A percentile compares a stretch with the other conserved stretches of the same genome.
These are phyloP conservation scores for Fusarium brachygibbosum DNA, from an alignment of 2,329 filamentous ascomycete genomes.

Conservation along the genomic window DNA sequence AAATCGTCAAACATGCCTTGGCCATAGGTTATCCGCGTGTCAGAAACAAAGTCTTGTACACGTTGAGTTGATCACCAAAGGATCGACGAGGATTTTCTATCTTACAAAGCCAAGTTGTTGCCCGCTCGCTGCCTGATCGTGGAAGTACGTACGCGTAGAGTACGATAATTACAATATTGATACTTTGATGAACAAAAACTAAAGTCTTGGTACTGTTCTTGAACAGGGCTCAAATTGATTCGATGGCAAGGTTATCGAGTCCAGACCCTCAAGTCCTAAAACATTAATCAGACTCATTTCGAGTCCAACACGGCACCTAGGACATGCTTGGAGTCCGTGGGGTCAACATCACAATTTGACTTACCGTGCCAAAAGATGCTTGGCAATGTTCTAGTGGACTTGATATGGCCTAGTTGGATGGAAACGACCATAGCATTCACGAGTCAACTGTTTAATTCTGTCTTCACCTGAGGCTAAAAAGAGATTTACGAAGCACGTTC, in stretches of 20 bases:
- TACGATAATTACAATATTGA: constrained; percentile 4
- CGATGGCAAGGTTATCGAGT: constrained; percentile 32
- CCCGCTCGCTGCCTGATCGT: not conserved
- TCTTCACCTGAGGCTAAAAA: constrained; percentile 41
- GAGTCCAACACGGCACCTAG: constrained; percentile 7
- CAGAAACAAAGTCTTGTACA: constrained; percentile 38
- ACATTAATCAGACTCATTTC: not conserved
- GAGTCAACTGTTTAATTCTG: constrained; percentile 28
- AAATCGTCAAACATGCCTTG: constrained; percentile 25
- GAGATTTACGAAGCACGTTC: constrained; percentile 37
- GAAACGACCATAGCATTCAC: constrained; percentile 28
- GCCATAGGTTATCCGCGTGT: constrained; percentile 20
- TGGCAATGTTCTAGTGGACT: constrained; percentile 29
- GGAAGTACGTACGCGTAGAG: not conserved
- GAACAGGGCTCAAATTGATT: constrained; percentile 10
- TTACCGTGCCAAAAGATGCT: constrained; percentile 27
- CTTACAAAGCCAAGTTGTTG: constrained; percentile 14
- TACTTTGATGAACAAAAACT: constrained; percentile 12
- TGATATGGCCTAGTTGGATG: constrained; percentile 13
- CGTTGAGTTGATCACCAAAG: constrained; percentile 27
- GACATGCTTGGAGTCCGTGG: not conserved
- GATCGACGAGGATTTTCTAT: constrained; percentile 43
- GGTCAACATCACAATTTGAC: constrained; percentile 29
- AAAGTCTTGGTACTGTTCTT: constrained; percentile 9
- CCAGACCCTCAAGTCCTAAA: constrained; percentile 3